Evolutionary conservation across 495 filamentous ascomycete genomes (phyloP), one percentile per base, ranked within the genome.

Genomic region (Achaetomiella virescens): DNA sequence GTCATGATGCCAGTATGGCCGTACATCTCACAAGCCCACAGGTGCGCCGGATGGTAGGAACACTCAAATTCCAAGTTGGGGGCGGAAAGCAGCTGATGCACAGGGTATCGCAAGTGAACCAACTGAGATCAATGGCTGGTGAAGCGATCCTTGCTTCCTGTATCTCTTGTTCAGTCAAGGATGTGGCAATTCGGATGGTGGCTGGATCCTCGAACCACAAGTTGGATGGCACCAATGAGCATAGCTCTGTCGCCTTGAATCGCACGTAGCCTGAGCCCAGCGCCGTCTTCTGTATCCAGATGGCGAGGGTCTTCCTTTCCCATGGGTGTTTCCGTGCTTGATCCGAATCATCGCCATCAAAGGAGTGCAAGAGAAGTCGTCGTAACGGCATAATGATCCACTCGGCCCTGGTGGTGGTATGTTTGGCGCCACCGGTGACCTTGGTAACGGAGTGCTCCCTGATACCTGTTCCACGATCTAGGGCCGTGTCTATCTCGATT

Each of bases 251-350:
- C 1, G 51, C 25, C 10, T 45, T 36, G 29, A 17, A 54, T 20
- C 41, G 31, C 10, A 54, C 9, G 18, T 29, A 54, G 6, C 40
- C 40, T 0, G 51, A 44, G 25, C 17, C n/a, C n/a, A n/a, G n/a
- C n/a, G n/a, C n/a, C 1, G 51, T 45, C 40, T 54, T 45, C 15
- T 27, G 51, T 3, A 54, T 38, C 51, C 40, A 54, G 14, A 54
- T 36, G 18, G 51, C 40, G 22, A 54, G 38, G 6, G 9, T 31
- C 27, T 31, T 9, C 27, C 9, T 31, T 4, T 31, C 27, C 27
- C 27, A 31, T 31, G 5, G 5, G 27, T 31, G 5, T 31, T 31
- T 31, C 5, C 9, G 5, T 9, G 27, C 27, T 9, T 9, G 9
- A 9, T 31, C 27, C 27, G 27, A 31, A 4, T 31, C 5, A 9